Conservation (phyloP, 305 asterid species). For the Fraxinus angustifolia region DNA sequence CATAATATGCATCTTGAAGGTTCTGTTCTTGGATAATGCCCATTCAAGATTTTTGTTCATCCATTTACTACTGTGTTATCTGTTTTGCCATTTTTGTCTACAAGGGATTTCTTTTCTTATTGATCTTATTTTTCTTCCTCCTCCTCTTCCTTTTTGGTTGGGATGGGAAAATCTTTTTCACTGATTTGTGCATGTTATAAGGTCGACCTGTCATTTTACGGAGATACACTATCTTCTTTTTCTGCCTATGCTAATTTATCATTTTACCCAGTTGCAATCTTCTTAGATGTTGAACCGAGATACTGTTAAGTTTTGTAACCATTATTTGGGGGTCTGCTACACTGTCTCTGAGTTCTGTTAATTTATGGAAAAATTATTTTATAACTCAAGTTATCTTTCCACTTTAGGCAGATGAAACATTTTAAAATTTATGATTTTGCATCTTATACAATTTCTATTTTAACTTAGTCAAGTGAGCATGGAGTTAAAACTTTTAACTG, state of each 20-base stretch:
- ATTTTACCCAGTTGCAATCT: not conserved
- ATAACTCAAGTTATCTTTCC: not conserved
- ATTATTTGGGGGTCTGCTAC: not conserved
- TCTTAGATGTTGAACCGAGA: slow-evolving; percentile 14
- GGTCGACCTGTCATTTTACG: not conserved
- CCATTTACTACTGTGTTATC: not conserved
- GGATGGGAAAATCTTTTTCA: not conserved
- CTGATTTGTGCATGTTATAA: slow-evolving; percentile 11
- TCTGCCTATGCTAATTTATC: slow-evolving; percentile 2
- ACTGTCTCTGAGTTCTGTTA: not conserved
- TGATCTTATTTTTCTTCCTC: not conserved
- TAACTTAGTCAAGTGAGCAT: not conserved
- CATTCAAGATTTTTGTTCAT: too few relatives aligned
- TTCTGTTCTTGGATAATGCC: not conserved
- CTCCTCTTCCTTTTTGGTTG: not conserved
- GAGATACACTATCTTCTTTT: not conserved
- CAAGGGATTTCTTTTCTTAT: not conserved
- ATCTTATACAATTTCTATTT: not conserved
- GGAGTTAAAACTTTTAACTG: not conserved
- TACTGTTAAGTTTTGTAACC: not conserved
- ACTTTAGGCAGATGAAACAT: not conserved
- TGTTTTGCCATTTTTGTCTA: not conserved
- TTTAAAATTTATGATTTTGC: not conserved
- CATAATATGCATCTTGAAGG: not conserved
- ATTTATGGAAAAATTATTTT: not conserved